These are phyloP conservation scores for Pythium apleroticum DNA, from an alignment of 352 stramenopile species.

Conservation along the genomic window DNA sequence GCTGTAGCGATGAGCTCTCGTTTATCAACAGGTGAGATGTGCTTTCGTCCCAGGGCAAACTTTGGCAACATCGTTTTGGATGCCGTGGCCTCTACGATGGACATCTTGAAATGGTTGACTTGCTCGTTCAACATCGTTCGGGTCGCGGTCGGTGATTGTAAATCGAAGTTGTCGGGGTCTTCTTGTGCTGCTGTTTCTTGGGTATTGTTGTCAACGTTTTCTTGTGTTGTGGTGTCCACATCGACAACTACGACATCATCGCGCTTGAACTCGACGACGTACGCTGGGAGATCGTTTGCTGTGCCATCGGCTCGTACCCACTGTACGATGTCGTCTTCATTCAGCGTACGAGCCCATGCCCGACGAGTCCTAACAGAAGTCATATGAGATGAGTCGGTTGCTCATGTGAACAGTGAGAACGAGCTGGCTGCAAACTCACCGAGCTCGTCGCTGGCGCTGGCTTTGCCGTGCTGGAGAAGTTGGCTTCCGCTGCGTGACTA, in stretches of 20 bases:
- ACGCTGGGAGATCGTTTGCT: background rate
- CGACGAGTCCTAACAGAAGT: slow-evolving; percentile 4
- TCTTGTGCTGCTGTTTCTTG: background rate
- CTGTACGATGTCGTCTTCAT: background rate
- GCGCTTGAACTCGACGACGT: slow-evolving; percentile 7
- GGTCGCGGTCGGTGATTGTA: background rate
- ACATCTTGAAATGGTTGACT: background rate
- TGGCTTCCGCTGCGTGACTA: background rate
- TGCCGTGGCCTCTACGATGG: background rate
- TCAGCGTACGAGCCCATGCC: background rate
- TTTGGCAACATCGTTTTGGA: background rate
- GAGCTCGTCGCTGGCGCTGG: slow-evolving; percentile 6
- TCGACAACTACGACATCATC: background rate
- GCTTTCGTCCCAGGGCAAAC: background rate
- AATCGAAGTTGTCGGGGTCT: background rate
- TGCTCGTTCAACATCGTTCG: background rate
- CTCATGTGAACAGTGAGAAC: background rate
- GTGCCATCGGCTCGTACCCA: background rate
- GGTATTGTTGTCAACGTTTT: background rate
- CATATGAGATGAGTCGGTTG: too few relatives aligned
- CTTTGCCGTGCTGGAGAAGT: background rate
- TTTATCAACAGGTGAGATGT: background rate
- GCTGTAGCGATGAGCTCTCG: background rate
- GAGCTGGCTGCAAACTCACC: background rate
- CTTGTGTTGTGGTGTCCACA: background rate